Evolutionary conservation across 345 rosid genomes (phyloP), one percentile per base, ranked within the genome.

Genomic region (Lepidium africanum): DNA sequence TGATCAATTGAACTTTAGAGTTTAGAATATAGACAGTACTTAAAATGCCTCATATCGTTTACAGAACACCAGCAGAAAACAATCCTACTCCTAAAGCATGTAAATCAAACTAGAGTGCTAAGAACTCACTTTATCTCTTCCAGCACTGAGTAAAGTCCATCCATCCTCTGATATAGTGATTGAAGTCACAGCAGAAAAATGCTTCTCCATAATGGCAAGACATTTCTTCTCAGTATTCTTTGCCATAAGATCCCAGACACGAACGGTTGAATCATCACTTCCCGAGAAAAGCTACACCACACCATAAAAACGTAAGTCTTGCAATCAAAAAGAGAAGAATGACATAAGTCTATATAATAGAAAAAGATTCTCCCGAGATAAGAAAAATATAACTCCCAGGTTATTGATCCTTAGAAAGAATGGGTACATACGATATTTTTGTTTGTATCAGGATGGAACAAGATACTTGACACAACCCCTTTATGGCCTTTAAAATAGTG

Each of bases 401-500:
- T 7, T 3, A 75, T 21, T 25, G 43, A 19, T 32, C 19, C 49
- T 14, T 6, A 13, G 67, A 41, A 4, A 15, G 69, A 49, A 21
- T 39, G 7, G 19, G 14, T 13, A 84, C 93, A 81, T 84, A 93
- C 98, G 33, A 91, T 84, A 71, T 74, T 77, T 78, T 76, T 89
- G 70, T 65, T 54, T 0, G 80, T 19, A 63, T 87, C 86, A 23
- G 95, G 96, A 85, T 94, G 97, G 81, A 94, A 94, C 80, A 86
- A 71, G 43, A 91, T 36, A 72, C 78, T 81, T 42, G 88, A 72
- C 42, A 91, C 96, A 74, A 94, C 92, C 15, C 92, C 97, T 74
- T 82, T 83, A 79, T 94, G 99, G 27, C 96, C 99, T 79, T 82
- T 94, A 77, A 94, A 94, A 82, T 71, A 81, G 77, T 94, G 97